These are phyloP conservation scores for Myriosclerotinia curreyana DNA, from an alignment of 2,329 filamentous ascomycete species.

Conservation along the genomic window DNA sequence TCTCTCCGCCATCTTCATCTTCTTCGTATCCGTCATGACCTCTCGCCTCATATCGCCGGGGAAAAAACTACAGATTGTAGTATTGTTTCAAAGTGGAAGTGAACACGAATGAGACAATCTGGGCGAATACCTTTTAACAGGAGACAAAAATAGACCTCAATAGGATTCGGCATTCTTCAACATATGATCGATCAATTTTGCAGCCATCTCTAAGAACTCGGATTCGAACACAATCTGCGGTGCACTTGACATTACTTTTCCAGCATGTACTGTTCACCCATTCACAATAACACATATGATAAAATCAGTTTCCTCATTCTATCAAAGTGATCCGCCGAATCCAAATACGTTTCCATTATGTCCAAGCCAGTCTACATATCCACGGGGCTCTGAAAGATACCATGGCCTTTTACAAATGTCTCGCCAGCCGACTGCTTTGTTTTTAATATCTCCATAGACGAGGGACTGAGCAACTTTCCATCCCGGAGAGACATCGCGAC, in stretches of 20 bases:
- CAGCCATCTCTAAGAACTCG: constrained; percentile 19
- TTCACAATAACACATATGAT: constrained; percentile 24
- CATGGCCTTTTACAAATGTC: constrained; percentile 21
- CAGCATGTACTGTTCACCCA: constrained; percentile 27
- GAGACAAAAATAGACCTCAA: neutral
- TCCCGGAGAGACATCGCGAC: constrained; percentile 23
- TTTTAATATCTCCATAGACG: constrained; percentile 21
- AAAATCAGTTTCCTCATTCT: constrained; percentile 25
- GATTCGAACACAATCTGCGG: constrained; percentile 6
- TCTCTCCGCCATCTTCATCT: too few species aligned
- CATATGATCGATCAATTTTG: constrained; percentile 2
- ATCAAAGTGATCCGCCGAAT: constrained; percentile 23
- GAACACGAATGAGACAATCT: too few species aligned
- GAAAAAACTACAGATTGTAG: too few species aligned
- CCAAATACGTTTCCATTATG: constrained; percentile 27
- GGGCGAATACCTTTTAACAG: too few species aligned
- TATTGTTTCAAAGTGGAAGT: too few species aligned
- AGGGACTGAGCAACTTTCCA: constrained; percentile 18
- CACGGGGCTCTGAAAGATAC: constrained; percentile 15
- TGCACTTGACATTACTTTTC: constrained; percentile 21
- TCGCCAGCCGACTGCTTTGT: constrained; percentile 12
- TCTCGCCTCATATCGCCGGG: too few species aligned
- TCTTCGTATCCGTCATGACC: too few species aligned
- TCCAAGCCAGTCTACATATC: constrained; percentile 22
- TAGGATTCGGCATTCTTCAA: neutral